A percentile compares a stretch with the other conserved stretches of the same genome.
Evolutionary conservation across 2,329 filamentous ascomycete species (phyloP).

Genomic region (Ophiostoma ulmi): DNA sequence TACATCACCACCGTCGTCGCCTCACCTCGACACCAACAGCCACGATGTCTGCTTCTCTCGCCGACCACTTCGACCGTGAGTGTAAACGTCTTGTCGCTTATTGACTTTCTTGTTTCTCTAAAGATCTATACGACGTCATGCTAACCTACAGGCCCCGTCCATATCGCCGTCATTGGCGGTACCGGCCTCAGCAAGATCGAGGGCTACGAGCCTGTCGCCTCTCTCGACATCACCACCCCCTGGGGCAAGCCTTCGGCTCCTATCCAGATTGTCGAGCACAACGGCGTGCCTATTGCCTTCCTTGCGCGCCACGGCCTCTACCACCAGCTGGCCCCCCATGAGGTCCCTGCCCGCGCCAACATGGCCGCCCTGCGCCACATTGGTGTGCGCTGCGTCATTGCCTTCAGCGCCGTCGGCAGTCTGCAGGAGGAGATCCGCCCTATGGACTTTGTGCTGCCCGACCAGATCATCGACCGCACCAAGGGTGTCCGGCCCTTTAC

Average conservation of each 20-base stretch:
- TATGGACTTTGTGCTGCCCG: conserved; percentile 92
- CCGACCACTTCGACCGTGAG: conserved; percentile 27
- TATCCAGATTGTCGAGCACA: conserved; percentile 85
- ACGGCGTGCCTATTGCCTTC: conserved; percentile 79
- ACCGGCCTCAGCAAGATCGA: conserved; percentile 86
- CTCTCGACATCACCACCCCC: conserved; percentile 70
- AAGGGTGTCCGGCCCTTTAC: conserved; percentile 93
- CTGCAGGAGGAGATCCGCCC: conserved; percentile 90
- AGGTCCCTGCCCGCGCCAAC: conserved; percentile 92
- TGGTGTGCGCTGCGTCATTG: conserved; percentile 85
- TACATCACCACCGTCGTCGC: conserved; percentile 4
- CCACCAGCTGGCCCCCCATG: conserved; percentile 88
- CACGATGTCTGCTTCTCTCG: conserved; percentile 24
- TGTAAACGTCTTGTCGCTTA: not conserved
- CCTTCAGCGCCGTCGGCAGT: conserved; percentile 91
- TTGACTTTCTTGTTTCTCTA: not conserved
- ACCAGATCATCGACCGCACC: conserved; percentile 95
- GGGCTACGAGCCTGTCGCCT: conserved; percentile 78
- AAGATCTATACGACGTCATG: not conserved
- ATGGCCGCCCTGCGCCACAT: conserved; percentile 92
- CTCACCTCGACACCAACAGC: conserved; percentile 3
- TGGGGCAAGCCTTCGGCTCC: conserved; percentile 75
- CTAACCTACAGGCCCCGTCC: conserved; percentile 16
- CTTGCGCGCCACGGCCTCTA: conserved; percentile 84
- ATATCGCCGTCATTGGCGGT: conserved; percentile 84